A percentile compares a stretch with the other conserved stretches of the same genome.
These are phyloP conservation scores for Jatropha curcas DNA, from an alignment of 345 rosid genomes.

Conservation along the genomic window DNA sequence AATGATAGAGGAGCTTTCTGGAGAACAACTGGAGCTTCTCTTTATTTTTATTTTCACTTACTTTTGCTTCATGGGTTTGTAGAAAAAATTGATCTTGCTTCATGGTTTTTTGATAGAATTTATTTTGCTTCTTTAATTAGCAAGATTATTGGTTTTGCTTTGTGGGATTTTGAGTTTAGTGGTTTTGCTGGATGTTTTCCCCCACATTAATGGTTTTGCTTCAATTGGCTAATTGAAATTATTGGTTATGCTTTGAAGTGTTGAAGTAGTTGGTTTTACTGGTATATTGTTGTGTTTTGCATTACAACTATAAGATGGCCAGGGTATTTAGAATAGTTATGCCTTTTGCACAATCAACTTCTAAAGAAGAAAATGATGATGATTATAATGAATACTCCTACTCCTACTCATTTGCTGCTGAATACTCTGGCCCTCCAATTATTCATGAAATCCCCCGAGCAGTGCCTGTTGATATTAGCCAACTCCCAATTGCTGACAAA, in stretches of 20 bases:
- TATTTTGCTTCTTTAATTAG: slow-evolving; percentile 7
- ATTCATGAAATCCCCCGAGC: slow-evolving; percentile 56
- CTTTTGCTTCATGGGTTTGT: slow-evolving; percentile 12
- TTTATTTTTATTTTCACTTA: neutral
- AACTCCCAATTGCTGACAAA: slow-evolving; percentile 62
- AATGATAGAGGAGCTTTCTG: neutral
- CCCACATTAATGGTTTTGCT: neutral
- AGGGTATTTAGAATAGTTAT: slow-evolving; percentile 50
- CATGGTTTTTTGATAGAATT: slow-evolving; percentile 12
- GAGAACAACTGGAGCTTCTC: neutral
- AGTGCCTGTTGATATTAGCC: slow-evolving; percentile 52
- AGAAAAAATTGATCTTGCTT: neutral
- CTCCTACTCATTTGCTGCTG: slow-evolving; percentile 64
- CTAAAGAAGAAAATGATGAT: slow-evolving; percentile 36
- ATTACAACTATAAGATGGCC: slow-evolving; percentile 40
- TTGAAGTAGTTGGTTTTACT: neutral
- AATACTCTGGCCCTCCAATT: slow-evolving; percentile 71
- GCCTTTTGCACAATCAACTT: slow-evolving; percentile 39
- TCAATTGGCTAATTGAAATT: neutral
- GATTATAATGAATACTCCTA: slow-evolving; percentile 25
- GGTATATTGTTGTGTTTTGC: slow-evolving; percentile 3
- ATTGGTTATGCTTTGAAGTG: neutral
- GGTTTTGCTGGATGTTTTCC: slow-evolving; percentile 9
- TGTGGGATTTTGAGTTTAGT: slow-evolving; percentile 1
- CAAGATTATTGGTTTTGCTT: neutral